Percentiles rank a stretch among this genome's conserved stretches.
These are phyloP conservation scores for Boletus rubroflammeus DNA, from an alignment of 768 basidiomycete genomes.

Conservation along the genomic window DNA sequence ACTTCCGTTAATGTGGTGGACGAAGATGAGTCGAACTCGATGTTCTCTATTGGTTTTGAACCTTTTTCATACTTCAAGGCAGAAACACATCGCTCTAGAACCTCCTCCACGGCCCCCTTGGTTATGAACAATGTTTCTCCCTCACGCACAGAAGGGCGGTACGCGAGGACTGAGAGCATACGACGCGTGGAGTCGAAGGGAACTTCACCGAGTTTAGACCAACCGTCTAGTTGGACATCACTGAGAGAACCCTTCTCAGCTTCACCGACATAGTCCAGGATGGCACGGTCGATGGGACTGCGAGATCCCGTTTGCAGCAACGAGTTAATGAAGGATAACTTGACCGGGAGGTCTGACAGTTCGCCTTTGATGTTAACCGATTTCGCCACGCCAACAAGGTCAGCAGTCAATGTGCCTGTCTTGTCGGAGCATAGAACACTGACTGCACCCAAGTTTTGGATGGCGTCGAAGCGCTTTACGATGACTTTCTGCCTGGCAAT, in stretches of 20 bases:
- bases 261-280: conserved; percentile 26
- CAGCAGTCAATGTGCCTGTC: conserved; percentile 55
- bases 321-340: conserved; percentile 33
- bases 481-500: conserved; percentile 59
- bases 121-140: conserved; percentile 27
- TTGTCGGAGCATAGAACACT: conserved; percentile 58
- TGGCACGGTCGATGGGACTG: conserved; percentile 35
- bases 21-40: conserved; percentile 19
- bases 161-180: conserved; percentile 34
- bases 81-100: conserved; percentile 29
- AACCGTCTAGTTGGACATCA: conserved; percentile 13
- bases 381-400: conserved; percentile 36
- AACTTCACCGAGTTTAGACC: conserved; percentile 34
- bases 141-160: conserved; percentile 12
- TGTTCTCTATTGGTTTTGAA: conserved; percentile 6
- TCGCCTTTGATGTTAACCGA: conserved; percentile 23
- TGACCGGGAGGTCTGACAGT: conserved; percentile 21
- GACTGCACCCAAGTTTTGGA: conserved; percentile 60
- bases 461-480: conserved; percentile 58
- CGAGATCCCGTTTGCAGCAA: conserved; percentile 34
- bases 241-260: conserved; percentile 7
- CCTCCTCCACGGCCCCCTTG: conserved; percentile 33
- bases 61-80: conserved; percentile 16
- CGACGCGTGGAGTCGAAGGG: conserved; percentile 37
- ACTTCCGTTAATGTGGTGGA: conserved; percentile 15